These are phyloP conservation scores for Thozetella sp. DNA, from an alignment of 495 filamentous ascomycete species.

Conservation along the genomic window DNA sequence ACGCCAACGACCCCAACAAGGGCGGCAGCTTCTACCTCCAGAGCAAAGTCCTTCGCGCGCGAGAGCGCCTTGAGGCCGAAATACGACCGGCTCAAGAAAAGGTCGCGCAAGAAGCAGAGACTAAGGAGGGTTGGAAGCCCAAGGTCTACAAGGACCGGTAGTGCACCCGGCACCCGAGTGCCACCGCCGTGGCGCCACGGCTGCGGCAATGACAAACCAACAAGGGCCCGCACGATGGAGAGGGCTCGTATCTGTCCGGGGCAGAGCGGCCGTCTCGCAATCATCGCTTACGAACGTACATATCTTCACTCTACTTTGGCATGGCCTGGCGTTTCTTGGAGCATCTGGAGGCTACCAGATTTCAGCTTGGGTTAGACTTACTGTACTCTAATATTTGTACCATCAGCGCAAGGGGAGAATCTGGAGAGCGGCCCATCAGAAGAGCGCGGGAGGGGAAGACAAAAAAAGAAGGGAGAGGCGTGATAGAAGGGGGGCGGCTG, in stretches of 20 bases:
- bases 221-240: neutral
- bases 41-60: slow-evolving; percentile 89
- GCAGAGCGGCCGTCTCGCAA: too few species aligned
- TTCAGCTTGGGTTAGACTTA: slow-evolving; percentile 7
- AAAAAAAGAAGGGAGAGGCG: neutral
- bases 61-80: slow-evolving; percentile 91
- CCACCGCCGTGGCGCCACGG: slow-evolving; percentile 3
- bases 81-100: slow-evolving; percentile 54
- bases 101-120: slow-evolving; percentile 60
- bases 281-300: slow-evolving; percentile 15
- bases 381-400: slow-evolving; percentile 3
- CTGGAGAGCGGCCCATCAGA: neutral
- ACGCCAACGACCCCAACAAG: slow-evolving; percentile 89
- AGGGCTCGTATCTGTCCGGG: too few species aligned
- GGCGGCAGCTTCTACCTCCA: slow-evolving; percentile 98
- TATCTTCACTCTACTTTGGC: slow-evolving; percentile 51
- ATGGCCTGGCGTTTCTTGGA: slow-evolving; percentile 43
- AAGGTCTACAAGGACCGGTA: slow-evolving; percentile 91
- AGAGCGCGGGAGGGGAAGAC: too few species aligned
- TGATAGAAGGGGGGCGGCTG: too few species aligned
- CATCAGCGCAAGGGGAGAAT: neutral
- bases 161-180: slow-evolving; percentile 9
- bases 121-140: slow-evolving; percentile 86
- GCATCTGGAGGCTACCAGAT: slow-evolving; percentile 11
- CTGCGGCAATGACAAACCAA: neutral